A percentile compares a stretch with the other conserved stretches of the same genome.
Conservation (phyloP, 1,284 basidiomycete genomes). For the Trametes sp. region DNA sequence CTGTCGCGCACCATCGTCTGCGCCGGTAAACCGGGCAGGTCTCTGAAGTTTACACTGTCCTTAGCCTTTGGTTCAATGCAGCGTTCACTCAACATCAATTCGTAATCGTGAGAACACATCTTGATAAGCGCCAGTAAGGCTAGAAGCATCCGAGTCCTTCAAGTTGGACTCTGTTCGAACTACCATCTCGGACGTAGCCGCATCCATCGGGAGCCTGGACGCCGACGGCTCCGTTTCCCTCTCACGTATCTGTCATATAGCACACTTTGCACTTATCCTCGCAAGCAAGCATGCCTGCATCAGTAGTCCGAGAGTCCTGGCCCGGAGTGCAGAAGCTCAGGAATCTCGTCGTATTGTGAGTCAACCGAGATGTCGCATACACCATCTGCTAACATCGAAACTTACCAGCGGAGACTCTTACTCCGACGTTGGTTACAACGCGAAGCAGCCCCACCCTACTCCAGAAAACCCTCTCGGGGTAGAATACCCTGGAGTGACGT, state of each 20-base stretch:
- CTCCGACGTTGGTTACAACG: constrained; percentile 48
- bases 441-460: constrained; percentile 38
- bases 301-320: not conserved
- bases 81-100: too few relatives aligned
- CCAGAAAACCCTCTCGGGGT: constrained; percentile 51
- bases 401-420: constrained; percentile 65
- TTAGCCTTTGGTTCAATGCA: too few relatives aligned
- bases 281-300: too few relatives aligned
- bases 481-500: constrained; percentile 45
- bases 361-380: constrained; percentile 21
- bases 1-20: too few relatives aligned
- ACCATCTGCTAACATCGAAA: too few relatives aligned
- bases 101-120: too few relatives aligned
- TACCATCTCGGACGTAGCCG: too few relatives aligned
- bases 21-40: too few relatives aligned
- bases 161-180: not conserved
- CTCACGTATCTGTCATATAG: not conserved
- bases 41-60: too few relatives aligned
- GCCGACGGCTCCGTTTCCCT: not conserved
- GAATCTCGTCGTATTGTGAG: constrained; percentile 55
- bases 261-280: too few relatives aligned
- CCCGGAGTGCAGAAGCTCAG: constrained; percentile 43
- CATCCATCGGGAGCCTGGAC: not conserved
- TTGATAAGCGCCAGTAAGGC: too few relatives aligned
- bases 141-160: too few relatives aligned